These are phyloP conservation scores for Bassia scoparia DNA, from an alignment of 148 eudicot genomes.

Conservation along the genomic window DNA sequence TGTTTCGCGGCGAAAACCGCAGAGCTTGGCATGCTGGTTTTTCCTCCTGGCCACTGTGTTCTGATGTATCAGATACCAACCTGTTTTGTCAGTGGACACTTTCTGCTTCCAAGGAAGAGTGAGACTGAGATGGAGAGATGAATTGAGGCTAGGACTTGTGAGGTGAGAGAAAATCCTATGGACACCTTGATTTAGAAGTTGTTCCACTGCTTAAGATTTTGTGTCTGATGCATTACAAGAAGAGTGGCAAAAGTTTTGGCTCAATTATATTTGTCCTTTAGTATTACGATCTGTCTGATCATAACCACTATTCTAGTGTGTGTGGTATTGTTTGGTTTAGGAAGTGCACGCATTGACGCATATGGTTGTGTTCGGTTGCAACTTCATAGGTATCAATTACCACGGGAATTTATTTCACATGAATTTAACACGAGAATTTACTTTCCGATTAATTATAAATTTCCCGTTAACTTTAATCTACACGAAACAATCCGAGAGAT, in stretches of 20 bases:
- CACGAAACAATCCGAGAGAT: no score
- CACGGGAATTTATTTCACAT: no score
- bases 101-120: constrained; percentile 25
- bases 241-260: constrained; percentile 3
- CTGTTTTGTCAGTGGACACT: constrained; percentile 3
- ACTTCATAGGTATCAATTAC: no score
- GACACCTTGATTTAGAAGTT: constrained; percentile 5
- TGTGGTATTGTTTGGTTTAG: background rate
- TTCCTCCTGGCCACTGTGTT: constrained; percentile 1
- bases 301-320: background rate
- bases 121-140: constrained; percentile 42
- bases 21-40: constrained; percentile 17
- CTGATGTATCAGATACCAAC: constrained; percentile 17
- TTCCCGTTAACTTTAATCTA: no score
- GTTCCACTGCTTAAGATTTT: constrained; percentile 15
- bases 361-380: no score
- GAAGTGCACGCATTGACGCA: no score
- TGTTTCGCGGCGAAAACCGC: constrained; percentile 33
- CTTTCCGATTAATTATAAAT: no score
- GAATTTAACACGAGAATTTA: no score
- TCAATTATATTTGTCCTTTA: constrained; percentile 11
- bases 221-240: constrained; percentile 22
- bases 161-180: constrained; percentile 3
- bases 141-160: constrained; percentile 35
- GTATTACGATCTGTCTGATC: constrained; percentile 6